These are phyloP conservation scores for Aspergillus panamensis DNA, from an alignment of 495 filamentous ascomycete genomes.

Conservation along the genomic window DNA sequence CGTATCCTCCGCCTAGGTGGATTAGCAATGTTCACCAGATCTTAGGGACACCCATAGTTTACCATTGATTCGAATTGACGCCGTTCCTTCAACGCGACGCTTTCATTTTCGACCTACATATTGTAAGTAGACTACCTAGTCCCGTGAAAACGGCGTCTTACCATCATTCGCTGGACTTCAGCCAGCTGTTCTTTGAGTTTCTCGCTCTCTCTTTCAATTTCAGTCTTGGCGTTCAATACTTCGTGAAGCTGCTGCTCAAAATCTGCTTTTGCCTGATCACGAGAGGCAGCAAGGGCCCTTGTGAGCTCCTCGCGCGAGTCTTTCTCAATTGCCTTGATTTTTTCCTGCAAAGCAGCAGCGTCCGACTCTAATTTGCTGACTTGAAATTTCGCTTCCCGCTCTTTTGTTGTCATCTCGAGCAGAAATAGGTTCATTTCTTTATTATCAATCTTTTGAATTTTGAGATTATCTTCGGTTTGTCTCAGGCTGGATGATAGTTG, in stretches of 20 bases:
- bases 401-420: slow-evolving; percentile 13
- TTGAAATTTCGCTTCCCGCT: slow-evolving; percentile 16
- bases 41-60: background rate
- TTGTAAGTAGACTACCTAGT: slow-evolving; percentile 16
- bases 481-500: slow-evolving; percentile 17
- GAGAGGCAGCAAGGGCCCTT: slow-evolving; percentile 19
- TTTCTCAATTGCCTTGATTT: slow-evolving; percentile 20
- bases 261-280: slow-evolving; percentile 20
- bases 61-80: slow-evolving; percentile 18
- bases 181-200: slow-evolving; percentile 20
- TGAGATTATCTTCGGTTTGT: slow-evolving; percentile 15
- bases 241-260: slow-evolving; percentile 27
- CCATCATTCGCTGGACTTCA: slow-evolving; percentile 24
- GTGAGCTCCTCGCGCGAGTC: slow-evolving; percentile 27
- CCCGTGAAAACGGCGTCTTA: slow-evolving; percentile 14
- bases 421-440: slow-evolving; percentile 21
- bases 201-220: slow-evolving; percentile 16
- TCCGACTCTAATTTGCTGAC: slow-evolving; percentile 18
- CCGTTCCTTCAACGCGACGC: slow-evolving; percentile 10
- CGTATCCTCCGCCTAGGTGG: slow-evolving; percentile 22
- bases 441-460: slow-evolving; percentile 19
- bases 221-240: slow-evolving; percentile 24
- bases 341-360: slow-evolving; percentile 20
- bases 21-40: slow-evolving; percentile 15
- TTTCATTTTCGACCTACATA: slow-evolving; percentile 21